phyloP scores from a whole-genome alignment of 495 filamentous ascomycete species.

The Neurospora sp. region DNA sequence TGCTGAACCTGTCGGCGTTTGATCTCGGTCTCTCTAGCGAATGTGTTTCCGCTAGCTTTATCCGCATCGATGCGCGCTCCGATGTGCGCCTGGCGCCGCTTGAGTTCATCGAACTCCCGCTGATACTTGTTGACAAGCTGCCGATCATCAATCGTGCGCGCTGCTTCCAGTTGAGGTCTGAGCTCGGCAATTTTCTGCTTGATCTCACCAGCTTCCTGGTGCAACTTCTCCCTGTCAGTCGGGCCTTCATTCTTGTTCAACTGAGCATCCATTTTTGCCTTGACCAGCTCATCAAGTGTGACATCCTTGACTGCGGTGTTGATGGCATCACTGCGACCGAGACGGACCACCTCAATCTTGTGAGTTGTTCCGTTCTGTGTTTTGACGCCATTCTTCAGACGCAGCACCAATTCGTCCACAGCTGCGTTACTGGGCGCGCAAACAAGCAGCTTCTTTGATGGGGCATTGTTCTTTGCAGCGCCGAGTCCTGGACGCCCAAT shows the following conservation, averaged over 20 bases:
- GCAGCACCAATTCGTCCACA: slow-evolving; percentile 89
- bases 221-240: slow-evolving; percentile 63
- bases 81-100: slow-evolving; percentile 60
- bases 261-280: slow-evolving; percentile 50
- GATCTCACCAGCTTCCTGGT: slow-evolving; percentile 69
- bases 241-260: slow-evolving; percentile 41
- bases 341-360: slow-evolving; percentile 72
- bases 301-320: slow-evolving; percentile 85
- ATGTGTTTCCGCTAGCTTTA: slow-evolving; percentile 71
- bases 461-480: slow-evolving; percentile 18
- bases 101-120: slow-evolving; percentile 67
- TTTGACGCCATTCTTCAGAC: slow-evolving; percentile 82
- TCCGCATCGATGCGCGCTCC: slow-evolving; percentile 74
- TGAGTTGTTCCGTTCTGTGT: slow-evolving; percentile 59
- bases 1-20: slow-evolving; percentile 77
- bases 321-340: slow-evolving; percentile 91
- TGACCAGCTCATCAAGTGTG: slow-evolving; percentile 86
- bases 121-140: slow-evolving; percentile 49
- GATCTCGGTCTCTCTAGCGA: slow-evolving; percentile 71
- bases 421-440: slow-evolving; percentile 97
- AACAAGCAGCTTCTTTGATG: slow-evolving; percentile 75
- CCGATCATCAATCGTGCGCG: slow-evolving; percentile 51
- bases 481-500: slow-evolving; percentile 39
- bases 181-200: slow-evolving; percentile 60
- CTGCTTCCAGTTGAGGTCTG: slow-evolving; percentile 59